A percentile compares a stretch with the other conserved stretches of the same genome.
These are phyloP conservation scores for Dichotomocladium elegans DNA, from an alignment of 371 early-diverging fungal genomes.

Conservation along the genomic window DNA sequence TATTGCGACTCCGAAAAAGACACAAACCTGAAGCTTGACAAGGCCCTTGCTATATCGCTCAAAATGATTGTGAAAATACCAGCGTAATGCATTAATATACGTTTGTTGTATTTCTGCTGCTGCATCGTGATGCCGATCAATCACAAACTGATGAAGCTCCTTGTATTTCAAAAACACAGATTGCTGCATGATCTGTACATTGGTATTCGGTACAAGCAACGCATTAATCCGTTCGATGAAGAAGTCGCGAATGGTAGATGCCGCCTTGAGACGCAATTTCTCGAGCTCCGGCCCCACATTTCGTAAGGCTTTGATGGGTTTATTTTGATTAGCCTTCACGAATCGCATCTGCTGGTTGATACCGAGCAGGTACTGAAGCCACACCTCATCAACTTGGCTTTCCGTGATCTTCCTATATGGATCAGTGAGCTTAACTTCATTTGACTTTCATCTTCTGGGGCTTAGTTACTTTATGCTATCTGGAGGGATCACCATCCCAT, in stretches of 20 bases:
- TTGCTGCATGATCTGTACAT: constrained; percentile 88
- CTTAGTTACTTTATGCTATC: constrained; percentile 63
- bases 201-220: constrained; percentile 83
- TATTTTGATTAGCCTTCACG: constrained; percentile 59
- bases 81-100: constrained; percentile 78
- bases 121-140: constrained; percentile 85
- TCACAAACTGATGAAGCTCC: constrained; percentile 80
- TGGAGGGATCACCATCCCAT: constrained; percentile 82
- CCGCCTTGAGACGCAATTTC: constrained; percentile 74
- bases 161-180: constrained; percentile 85
- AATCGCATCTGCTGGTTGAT: constrained; percentile 84
- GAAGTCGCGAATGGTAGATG: constrained; percentile 82
- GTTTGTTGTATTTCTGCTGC: constrained; percentile 81
- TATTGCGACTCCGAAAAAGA: neutral
- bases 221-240: constrained; percentile 79
- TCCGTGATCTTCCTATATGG: constrained; percentile 74
- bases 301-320: constrained; percentile 67
- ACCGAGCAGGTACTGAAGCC: constrained; percentile 72
- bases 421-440: constrained; percentile 1
- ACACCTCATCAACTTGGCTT: constrained; percentile 84
- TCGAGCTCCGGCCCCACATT: constrained; percentile 91
- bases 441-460: neutral
- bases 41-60: constrained; percentile 80
- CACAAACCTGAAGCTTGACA: constrained; percentile 63
- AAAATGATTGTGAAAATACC: constrained; percentile 86